Evolutionary conservation across 2,329 filamentous ascomycete species (phyloP).

Genomic region (Aspergillus ibericus): DNA sequence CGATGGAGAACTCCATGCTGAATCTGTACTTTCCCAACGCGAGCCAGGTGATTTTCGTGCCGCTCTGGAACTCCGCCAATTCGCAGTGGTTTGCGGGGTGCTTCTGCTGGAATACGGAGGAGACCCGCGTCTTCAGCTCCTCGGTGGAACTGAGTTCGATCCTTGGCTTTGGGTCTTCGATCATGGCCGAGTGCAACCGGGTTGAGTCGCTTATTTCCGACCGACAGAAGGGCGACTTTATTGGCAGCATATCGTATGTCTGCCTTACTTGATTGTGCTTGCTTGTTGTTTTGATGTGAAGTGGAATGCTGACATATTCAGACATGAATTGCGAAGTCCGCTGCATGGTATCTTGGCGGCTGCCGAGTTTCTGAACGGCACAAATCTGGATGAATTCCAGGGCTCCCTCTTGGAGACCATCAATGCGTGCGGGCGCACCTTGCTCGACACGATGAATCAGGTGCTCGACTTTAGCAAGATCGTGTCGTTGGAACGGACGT

Average conservation of each 20-base stretch:
- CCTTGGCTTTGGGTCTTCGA: constrained; percentile 42
- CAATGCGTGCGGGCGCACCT: constrained; percentile 43
- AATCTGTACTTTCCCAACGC: constrained; percentile 50
- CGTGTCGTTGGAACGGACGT: constrained; percentile 38
- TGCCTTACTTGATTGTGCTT: no score
- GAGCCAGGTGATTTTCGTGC: constrained; percentile 52
- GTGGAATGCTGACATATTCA: constrained; percentile 1
- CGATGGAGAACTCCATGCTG: constrained; percentile 40
- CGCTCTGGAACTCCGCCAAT: constrained; percentile 52
- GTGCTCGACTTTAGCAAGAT: constrained; percentile 56
- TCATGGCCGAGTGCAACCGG: constrained; percentile 46
- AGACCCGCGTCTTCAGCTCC: constrained; percentile 39
- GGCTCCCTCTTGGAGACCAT: constrained; percentile 41
- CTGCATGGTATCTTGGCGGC: constrained; percentile 46
- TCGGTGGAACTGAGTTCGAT: constrained; percentile 43
- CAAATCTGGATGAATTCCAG: constrained; percentile 42
- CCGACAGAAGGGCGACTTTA: constrained; percentile 46
- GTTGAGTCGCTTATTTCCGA: constrained; percentile 45
- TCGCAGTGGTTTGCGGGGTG: constrained; percentile 50
- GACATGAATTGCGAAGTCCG: constrained; percentile 45
- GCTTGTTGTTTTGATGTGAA: neutral
- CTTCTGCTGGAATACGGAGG: constrained; percentile 45
- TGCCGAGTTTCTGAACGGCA: constrained; percentile 43
- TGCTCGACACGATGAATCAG: constrained; percentile 48
- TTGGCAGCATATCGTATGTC: constrained; percentile 43